phyloP scores from a whole-genome alignment of 1,284 basidiomycete species.

The Coriolopsis trogii region DNA sequence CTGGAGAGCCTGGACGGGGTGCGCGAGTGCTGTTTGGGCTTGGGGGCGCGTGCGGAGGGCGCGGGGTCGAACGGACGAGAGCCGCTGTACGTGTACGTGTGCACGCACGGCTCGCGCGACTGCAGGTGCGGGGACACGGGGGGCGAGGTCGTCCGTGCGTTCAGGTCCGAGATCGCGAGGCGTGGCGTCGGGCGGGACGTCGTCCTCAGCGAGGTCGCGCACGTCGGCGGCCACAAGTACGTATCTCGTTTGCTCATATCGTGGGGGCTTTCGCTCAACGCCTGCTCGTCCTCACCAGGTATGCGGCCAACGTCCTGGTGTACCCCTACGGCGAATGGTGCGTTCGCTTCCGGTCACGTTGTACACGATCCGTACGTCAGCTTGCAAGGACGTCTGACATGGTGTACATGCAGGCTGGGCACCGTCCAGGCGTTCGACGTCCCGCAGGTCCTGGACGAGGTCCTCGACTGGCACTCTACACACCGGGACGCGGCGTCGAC shows the following conservation, averaged over 20 bases:
- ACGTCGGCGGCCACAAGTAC: slow-evolving; percentile 87
- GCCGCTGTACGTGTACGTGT: slow-evolving; percentile 57
- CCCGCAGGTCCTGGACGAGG: slow-evolving; percentile 52
- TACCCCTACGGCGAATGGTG: slow-evolving; percentile 82
- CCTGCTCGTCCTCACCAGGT: slow-evolving; percentile 45
- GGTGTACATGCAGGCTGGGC: slow-evolving; percentile 54
- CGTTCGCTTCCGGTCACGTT: slow-evolving; percentile 2
- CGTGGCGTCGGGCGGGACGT: slow-evolving; percentile 26
- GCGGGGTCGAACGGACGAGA: slow-evolving; percentile 24
- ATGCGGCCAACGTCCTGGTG: slow-evolving; percentile 78
- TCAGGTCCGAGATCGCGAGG: slow-evolving; percentile 32
- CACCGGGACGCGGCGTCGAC: not conserved
- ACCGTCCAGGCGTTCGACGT: slow-evolving; percentile 59
- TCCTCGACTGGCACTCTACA: slow-evolving; percentile 40
- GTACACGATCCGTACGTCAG: too few relatives aligned
- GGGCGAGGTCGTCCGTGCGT: slow-evolving; percentile 44
- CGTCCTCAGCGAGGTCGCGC: slow-evolving; percentile 67
- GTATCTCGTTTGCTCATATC: slow-evolving; percentile 30
- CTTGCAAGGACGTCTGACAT: too few relatives aligned
- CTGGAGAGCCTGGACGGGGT: slow-evolving; percentile 52
- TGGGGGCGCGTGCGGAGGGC: too few relatives aligned
- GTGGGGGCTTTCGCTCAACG: slow-evolving; percentile 2
- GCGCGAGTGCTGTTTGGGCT: too few relatives aligned
- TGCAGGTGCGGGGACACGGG: slow-evolving; percentile 69
- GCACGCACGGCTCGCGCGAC: slow-evolving; percentile 40